These are phyloP conservation scores for Leishmania lainsoni DNA, from an alignment of 208 protist genomes.

Conservation along the genomic window DNA sequence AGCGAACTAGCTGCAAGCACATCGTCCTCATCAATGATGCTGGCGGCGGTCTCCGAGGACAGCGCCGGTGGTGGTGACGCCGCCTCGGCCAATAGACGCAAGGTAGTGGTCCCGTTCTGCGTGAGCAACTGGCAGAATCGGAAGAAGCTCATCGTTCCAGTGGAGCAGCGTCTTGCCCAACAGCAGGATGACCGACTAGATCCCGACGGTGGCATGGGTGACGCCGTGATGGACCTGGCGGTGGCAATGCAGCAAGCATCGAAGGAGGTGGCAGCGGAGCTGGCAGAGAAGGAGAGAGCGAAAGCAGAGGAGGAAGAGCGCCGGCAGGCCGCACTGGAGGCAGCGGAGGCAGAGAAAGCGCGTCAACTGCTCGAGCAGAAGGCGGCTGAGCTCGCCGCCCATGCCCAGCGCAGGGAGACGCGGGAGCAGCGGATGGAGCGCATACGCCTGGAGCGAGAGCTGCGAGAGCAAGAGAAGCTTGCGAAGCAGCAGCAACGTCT, in stretches of 20 bases:
- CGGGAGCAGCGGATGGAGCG: slow-evolving; percentile 77
- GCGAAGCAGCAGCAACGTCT: slow-evolving; percentile 61
- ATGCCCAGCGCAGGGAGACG: slow-evolving; percentile 51
- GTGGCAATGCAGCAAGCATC: slow-evolving; percentile 63
- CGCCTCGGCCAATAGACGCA: slow-evolving; percentile 7
- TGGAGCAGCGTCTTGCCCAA: slow-evolving; percentile 77
- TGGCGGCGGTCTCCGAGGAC: background rate
- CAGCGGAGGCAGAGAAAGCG: slow-evolving; percentile 59
- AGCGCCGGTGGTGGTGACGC: background rate
- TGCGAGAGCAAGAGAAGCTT: slow-evolving; percentile 65
- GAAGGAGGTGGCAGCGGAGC: slow-evolving; percentile 56
- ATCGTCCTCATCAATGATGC: slow-evolving; percentile 10
- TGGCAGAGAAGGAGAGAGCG: slow-evolving; percentile 47
- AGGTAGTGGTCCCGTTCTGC: slow-evolving; percentile 65
- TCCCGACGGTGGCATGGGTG: slow-evolving; percentile 41
- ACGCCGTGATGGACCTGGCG: slow-evolving; percentile 66
- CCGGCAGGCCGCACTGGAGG: slow-evolving; percentile 64
- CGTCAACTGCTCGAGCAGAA: slow-evolving; percentile 63
- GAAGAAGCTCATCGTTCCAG: slow-evolving; percentile 76
- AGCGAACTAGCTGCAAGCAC: slow-evolving; percentile 6
- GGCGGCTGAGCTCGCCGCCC: slow-evolving; percentile 37
- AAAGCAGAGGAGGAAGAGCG: slow-evolving; percentile 63
- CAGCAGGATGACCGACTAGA: slow-evolving; percentile 38
- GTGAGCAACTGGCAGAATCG: slow-evolving; percentile 84
- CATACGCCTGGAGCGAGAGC: slow-evolving; percentile 67